Base-by-base conservation (phyloP, 2,329 filamentous ascomycete species). In the Zymoseptoria tritici region DNA sequence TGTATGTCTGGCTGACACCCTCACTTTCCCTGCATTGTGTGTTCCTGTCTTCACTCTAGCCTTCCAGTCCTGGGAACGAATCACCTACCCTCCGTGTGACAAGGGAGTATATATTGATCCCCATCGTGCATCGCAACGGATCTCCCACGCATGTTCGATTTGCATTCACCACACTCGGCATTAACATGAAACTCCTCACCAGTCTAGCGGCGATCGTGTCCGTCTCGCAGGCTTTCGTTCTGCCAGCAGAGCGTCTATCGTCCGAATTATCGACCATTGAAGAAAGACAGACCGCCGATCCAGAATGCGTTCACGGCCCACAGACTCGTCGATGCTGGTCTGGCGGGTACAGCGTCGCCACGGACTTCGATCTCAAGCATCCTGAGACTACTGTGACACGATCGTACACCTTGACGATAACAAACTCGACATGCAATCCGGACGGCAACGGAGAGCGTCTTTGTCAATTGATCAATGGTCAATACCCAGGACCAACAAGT, bases 401-500 rank as follows among this genome's bases (percentile, higher is more conserved):
- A 1, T 20, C 54, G 7, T 78, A 78, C 63, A 64, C 61, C 46
- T 63, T 71, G 61, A 71, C 62, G 56, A 68, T 67, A 64, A 68
- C 60, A 52, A 73, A 67, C 59, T 70, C 70, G 3, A 78, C 76
- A 4, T 70, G 62, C 56, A 74, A 76, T 56, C 71, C 73, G 1
- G 76, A 79, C 64, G 77, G 77, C 55, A 5, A 22, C 8, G 56
- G 59, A 11, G 57, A 61, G 0, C 57, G 66, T 46, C 19, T 63
- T 2, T 72, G 68, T 54, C 58, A 77, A 59, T 77, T 89, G 29
- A 76, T 89, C 68, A 87, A 88, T 69, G 82, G 82, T 7, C 79
- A 83, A 51, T 86, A 83, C 60, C 88, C 88, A 0, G 88, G 85
- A 0, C 88, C 88, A 46, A 46, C 36, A 16, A 46, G 36, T 46